Base-by-base conservation (phyloP, 2,329 filamentous ascomycete genomes). In the Cytospora schulzeri region DNA sequence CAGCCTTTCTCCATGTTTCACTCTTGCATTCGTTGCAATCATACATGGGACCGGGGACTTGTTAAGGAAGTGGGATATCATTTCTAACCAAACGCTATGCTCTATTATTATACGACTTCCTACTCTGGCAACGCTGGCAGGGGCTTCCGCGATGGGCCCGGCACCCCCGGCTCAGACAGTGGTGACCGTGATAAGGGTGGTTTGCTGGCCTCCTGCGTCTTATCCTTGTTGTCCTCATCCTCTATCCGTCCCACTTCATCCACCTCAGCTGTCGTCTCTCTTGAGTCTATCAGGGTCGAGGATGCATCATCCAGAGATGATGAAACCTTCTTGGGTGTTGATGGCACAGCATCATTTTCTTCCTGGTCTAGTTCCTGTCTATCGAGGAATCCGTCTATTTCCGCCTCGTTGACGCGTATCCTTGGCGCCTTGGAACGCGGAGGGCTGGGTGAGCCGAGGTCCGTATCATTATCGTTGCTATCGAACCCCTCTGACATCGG, bases 111-210 rank as follows among this genome's bases (percentile, higher is more conserved):
- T 68, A 70, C 9, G 74, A 70, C 61, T 73, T 72, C 67, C 67
- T 62, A 52, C 60, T 76, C 74, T 5, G 76, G 75, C 24, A 76
- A 60, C 52, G 75, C 74, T 9, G 76, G 75, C 8, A 77, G 64
- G 35, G 75, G 74, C 54, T 77, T 76, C 55, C 72, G 65, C 4
- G 66, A 57, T 19, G 35, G 31, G 53, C 15, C 59, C 11, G 60
- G n/a, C n/a, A 12, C 56, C 12, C 64, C 66, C 24, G 66, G 38
- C 28, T 70, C 69, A 28, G 69, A 68, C 22, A 68, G 35, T 1
- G 66, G 51, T 19, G 70, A 68, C 57, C 67, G 66, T 11, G 65
- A 65, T 22, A 67, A 48, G 4, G 66, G 64, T 19, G 67, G 66
- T 38, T 64, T 64, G 31, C 60, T 57, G n/a, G 52, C 28, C 48